Base-by-base conservation (phyloP, 2,329 filamentous ascomycete genomes). In the Sporothrix euskadiensis region DNA sequence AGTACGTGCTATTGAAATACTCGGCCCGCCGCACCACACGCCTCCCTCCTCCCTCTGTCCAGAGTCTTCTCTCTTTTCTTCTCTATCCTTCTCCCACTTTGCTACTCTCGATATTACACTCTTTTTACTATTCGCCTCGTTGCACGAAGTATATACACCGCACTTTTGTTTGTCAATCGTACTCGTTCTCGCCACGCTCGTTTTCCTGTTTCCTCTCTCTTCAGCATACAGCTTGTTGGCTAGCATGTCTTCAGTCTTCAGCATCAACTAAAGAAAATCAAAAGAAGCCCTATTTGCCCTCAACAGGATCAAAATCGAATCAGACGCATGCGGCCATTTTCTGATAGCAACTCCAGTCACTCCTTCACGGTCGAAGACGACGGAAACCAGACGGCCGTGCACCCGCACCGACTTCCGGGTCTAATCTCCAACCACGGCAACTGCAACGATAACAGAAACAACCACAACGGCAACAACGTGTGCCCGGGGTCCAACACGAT, bases 291-390 rank as follows among this genome's bases (percentile, higher is more conserved):
- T n/a, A 4, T 1, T 26, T 47, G 26, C 22, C 22, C 59, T n/a
- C 56, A 14, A 59, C 16, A 57, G 54, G 54, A 44, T 14, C 22
- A 71, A 35, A 19, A 66, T 22, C 16, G 63, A 49, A 32, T 44
- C n/a, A 61, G 39, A 63, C 71, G 59, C 71, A 72, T 72, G 71
- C 71, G 59, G 59, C 32, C 69, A 22, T 32, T 26, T 61, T 16
- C 9, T 14, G 39, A 44, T 12, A 44, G 35, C 32, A 59, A n/a
- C 52, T 16, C 16, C 35, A 59, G n/a, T 16, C 68, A 57, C 32
- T 57, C 68, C 30, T 9, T 47, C 35, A 26, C 49, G n/a, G 52
- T 57, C 68, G 19, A 35, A 32, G 30, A 69, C 65, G 44, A 57
- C 26, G 22, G 12, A 35, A 22, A 69, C n/a, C 35, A 41, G 5